These are phyloP conservation scores for Zizania palustris DNA, from an alignment of 202 grass and related monocot species.

Conservation along the genomic window DNA sequence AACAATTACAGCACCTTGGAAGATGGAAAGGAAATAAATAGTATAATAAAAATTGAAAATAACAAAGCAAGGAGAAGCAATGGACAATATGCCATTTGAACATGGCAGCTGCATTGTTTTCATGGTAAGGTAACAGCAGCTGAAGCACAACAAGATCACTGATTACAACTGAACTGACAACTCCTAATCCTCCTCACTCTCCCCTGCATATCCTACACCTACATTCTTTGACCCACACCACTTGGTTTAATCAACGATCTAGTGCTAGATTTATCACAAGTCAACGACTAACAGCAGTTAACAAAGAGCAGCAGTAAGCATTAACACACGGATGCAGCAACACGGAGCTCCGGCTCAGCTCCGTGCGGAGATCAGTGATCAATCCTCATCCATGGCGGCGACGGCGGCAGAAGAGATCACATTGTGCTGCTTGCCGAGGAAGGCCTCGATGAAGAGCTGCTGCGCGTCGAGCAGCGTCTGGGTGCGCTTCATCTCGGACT, in stretches of 20 bases:
- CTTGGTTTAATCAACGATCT: conserved; percentile 1
- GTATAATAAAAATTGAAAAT: conserved; percentile 1
- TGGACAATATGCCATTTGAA: not conserved
- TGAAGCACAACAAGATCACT: conserved; percentile 41
- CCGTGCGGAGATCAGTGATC: not conserved
- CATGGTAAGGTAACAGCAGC: conserved; percentile 34
- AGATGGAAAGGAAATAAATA: not conserved
- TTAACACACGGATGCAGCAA: conserved; percentile 7
- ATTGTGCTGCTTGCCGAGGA: conserved; percentile 60
- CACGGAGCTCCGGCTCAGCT: not conserved
- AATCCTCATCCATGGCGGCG: conserved; percentile 46
- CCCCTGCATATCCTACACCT: conserved; percentile 51
- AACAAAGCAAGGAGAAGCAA: conserved; percentile 29
- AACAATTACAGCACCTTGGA: no score
- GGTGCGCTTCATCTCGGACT: conserved; percentile 88
- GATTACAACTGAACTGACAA: conserved; percentile 46
- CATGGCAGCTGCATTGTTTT: conserved; percentile 29
- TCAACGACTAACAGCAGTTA: conserved; percentile 37
- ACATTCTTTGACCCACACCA: conserved; percentile 33
- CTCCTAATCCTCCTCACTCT: conserved; percentile 34
- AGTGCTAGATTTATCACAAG: conserved; percentile 37
- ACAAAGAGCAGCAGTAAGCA: conserved; percentile 20
- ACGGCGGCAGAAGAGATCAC: conserved; percentile 21
- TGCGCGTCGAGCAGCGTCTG: conserved; percentile 89
- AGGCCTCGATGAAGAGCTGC: conserved; percentile 77